phyloP scores from a whole-genome alignment of 140 eudicot genomes.

The Bidens hawaiensis region DNA sequence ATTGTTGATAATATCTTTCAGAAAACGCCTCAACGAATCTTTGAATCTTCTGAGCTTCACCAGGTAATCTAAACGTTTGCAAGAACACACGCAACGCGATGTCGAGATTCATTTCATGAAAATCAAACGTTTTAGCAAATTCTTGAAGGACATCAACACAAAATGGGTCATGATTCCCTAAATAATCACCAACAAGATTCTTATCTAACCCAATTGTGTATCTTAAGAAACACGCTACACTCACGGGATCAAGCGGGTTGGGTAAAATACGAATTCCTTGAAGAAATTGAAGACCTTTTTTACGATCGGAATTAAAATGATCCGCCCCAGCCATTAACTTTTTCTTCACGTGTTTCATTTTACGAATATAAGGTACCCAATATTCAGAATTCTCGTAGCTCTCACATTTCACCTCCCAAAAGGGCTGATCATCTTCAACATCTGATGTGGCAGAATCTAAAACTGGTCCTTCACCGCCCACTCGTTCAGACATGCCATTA shows the following conservation, averaged over 20 bases:
- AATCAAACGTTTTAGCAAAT: constrained; percentile 59
- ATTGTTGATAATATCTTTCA: constrained; percentile 57
- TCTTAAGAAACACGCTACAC: constrained; percentile 65
- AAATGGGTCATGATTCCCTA: constrained; percentile 68
- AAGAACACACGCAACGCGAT: constrained; percentile 59
- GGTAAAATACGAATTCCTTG: constrained; percentile 49
- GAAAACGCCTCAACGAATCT: constrained; percentile 73
- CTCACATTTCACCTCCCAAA: constrained; percentile 48
- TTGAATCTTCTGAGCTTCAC: constrained; percentile 72
- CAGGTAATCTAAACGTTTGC: constrained; percentile 67
- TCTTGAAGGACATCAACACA: constrained; percentile 69
- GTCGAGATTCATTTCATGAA: constrained; percentile 56
- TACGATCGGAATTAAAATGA: constrained; percentile 60
- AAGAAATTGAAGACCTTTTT: constrained; percentile 62
- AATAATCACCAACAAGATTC: constrained; percentile 56
- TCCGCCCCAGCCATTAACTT: constrained; percentile 52
- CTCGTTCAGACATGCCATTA: constrained; percentile 53
- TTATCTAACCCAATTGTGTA: constrained; percentile 60
- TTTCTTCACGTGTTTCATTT: constrained; percentile 48
- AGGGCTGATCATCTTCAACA: constrained; percentile 32
- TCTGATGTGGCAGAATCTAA: constrained; percentile 15
- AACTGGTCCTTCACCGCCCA: constrained; percentile 36
- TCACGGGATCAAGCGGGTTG: constrained; percentile 38
- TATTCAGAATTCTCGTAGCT: constrained; percentile 34
- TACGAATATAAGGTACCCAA: constrained; percentile 58